Base-by-base conservation (phyloP, 768 basidiomycete genomes). In the Podaxis carcinomalis region DNA sequence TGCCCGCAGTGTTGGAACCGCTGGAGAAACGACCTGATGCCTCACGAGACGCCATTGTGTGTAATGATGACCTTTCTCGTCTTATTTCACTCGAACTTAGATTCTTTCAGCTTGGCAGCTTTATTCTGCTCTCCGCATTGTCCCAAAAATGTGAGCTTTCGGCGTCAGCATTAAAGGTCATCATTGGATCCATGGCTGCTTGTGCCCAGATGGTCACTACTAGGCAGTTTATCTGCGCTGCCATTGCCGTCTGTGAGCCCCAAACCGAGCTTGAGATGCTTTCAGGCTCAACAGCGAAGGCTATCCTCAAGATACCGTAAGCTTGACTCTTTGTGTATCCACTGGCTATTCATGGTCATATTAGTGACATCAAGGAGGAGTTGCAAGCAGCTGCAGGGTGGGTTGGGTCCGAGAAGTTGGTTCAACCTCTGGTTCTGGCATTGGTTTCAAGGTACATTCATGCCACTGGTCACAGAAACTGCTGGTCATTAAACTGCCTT, bases 111-210 rank as follows among this genome's bases (percentile, higher is more conserved):
- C 79, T 95, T 11, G 89, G 86, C 49, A 85, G 83, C 65, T 90
- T 89, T 66, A 80, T 93, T 60, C 78, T 95, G 7, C 75, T 95
- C 0, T 83, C 87, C 0, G 78, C 86, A 0, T 77, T 95, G 23
- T 84, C 90, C 0, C 85, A 85, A 64, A 88, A 86, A 72, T 83
- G 83, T 55, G 76, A 78, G 11, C 67, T 95, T 36, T 78, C 84
- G 1, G 65, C 83, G 0, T 68, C 82, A 19, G 90, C 89, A 0
- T 62, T 93, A 58, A 82, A 82, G 59, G 77, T 80, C 2, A 80
- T 93, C 19, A 62, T 92, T 7, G 69, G 69, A 35, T 69, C 80
- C 1, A 85, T 93, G 74, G 68, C 82, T 3, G 72, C 73, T 19
- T 82, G 80, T 66, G 84, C 83, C 4, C 66, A 72, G 10, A 72